Evolutionary conservation across 2,329 filamentous ascomycete species (phyloP), one percentile per base, ranked within the genome.

Genomic region (Penicillium oxalicum): DNA sequence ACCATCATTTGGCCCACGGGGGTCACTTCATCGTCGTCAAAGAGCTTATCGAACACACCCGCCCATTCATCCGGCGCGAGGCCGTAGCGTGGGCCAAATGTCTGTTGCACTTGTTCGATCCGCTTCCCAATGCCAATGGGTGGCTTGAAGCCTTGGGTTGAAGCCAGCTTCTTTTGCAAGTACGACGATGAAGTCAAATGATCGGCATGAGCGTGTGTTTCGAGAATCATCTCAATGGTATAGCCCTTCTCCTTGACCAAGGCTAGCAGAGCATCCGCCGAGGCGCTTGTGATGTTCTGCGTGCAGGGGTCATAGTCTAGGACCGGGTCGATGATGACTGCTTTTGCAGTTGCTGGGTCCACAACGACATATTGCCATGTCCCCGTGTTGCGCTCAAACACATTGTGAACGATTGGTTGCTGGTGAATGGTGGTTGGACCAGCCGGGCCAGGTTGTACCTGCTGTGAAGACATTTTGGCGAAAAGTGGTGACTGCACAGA

Each of bases 291-390:
- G 49, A 84, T 71, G 2, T 46, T 59, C 35, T 69, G 64, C 1
- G 63, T 71, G 9, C 61, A 54, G 1, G 72, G 70, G 40, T 82
- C 74, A 51, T 75, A 83, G 60, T 84, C 75, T 2, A 85, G 60
- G 0, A 86, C 82, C 0, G 82, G 70, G 55, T 86, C 82, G 55
- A 86, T 83, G 44, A 85, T 78, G 48, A 73, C 76, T 1, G 80
- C 77, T 0, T 57, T 59, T 1, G 56, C 60, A 0, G 77, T 80
- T 0, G 59, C 49, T 0, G 78, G 74, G 51, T 84, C 80, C 0
- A 73, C 77, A 1, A 85, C 74, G 0, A 84, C 56, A 53, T 83
- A 84, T 58, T 85, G 82, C 77, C 78, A 84, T 13, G 81, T 82
- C 2, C 72, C 71, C 0, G 81, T 77, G 4, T 53, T 58, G 0